These are phyloP conservation scores for Rhodomyrtus psidioides DNA, from an alignment of 441 rosid genomes.

Conservation along the genomic window DNA sequence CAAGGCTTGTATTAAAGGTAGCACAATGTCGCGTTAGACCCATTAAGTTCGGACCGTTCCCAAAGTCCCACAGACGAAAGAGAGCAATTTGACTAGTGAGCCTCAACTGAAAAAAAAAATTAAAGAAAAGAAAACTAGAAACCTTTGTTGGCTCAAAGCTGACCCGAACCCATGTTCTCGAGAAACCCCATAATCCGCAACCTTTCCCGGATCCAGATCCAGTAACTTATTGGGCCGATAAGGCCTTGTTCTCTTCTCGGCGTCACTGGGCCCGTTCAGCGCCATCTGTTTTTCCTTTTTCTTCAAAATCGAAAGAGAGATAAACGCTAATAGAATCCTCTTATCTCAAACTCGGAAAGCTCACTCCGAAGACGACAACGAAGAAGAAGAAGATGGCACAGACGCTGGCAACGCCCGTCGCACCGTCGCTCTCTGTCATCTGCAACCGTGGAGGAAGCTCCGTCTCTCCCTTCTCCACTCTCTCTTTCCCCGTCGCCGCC, in stretches of 20 bases:
- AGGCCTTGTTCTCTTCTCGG: not conserved
- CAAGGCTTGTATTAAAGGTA: too few relatives aligned
- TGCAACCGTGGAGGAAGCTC: slow-evolving; percentile 18
- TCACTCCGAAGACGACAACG: not conserved
- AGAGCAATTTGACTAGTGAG: not conserved
- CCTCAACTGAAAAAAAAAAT: not conserved
- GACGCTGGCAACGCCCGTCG: slow-evolving; percentile 48
- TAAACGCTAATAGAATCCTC: not conserved
- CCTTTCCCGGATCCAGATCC: not conserved
- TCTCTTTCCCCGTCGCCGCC: slow-evolving; percentile 27
- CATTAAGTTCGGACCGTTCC: not conserved
- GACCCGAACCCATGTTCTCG: not conserved
- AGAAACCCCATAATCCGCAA: not conserved
- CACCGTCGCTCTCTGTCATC: slow-evolving; percentile 46
- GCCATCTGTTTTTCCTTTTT: not conserved
- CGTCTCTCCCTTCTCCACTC: slow-evolving; percentile 25
- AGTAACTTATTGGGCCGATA: not conserved
- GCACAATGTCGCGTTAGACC: too few relatives aligned
- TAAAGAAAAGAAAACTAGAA: not conserved
- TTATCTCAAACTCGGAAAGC: not conserved
- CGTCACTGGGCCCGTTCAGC: not conserved
- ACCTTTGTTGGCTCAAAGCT: not conserved
- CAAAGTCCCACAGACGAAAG: not conserved
- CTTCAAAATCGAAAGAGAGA: not conserved
- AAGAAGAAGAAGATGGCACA: slow-evolving; percentile 45